Evolutionary conservation across 306 rosid species (phyloP), one percentile per base, ranked within the genome.

Genomic region (Vicia sativa): DNA sequence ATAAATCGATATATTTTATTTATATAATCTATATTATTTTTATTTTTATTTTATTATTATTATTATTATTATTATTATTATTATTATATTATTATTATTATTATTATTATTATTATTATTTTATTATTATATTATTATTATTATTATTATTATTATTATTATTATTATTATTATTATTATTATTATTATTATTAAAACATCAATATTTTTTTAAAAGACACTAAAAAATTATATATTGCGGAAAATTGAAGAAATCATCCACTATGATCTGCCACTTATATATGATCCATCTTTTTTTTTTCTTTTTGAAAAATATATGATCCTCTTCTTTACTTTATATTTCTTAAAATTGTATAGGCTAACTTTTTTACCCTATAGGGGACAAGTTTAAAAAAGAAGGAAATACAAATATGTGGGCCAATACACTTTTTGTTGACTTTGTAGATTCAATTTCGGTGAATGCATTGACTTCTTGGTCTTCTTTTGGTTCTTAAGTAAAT

Each of bases 251-350:
- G 76, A 69, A 66, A 86, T 79, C 81, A 80, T 45, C 91, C 91
- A 86, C 91, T 81, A 57, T 82, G 77, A 88, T 84, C 82, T 78
- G 82, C 91, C 89, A 88, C 74, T 46, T 46, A 42, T 42, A 42
- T 77, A 88, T 73, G 37, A 12, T 70, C 59, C 29, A 11, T 43
- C 34, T 77, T 56, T 26, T 44, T 59, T 34, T 37, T 12, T 79
- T 50, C 12, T 9, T 14, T 62, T 39, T 31, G 44, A 16, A 7
- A 18, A 25, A 41, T 43, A 31, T 31, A 31, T 31, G 9, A 31
- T 6, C 31, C 14, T 34, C 43, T 77, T 57, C 29, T 35, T 67
- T 34, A 46, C 13, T 77, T 50, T 31, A 9, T 11, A 9, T 11
- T 43, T 70, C 18, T 31, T 54, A 16, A 13, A 19, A 37, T 41